These are phyloP conservation scores for Plasmopara muralis DNA, from an alignment of 352 stramenopile genomes.

Conservation along the genomic window DNA sequence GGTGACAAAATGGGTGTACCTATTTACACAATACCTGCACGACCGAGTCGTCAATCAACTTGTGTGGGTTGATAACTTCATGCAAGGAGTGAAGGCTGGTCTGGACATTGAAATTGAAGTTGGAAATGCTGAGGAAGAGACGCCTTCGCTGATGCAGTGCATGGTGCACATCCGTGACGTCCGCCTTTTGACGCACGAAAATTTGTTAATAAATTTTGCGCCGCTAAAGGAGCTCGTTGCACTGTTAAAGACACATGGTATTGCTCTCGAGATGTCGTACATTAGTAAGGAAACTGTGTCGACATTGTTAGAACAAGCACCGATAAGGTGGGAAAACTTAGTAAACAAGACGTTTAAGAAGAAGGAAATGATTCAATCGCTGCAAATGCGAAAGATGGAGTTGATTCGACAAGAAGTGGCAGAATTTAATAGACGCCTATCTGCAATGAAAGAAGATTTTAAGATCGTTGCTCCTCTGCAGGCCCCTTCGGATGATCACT, in stretches of 20 bases:
- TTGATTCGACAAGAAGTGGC: slow-evolving; percentile 61
- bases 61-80: slow-evolving; percentile 83
- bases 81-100: slow-evolving; percentile 61
- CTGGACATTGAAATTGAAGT: slow-evolving; percentile 59
- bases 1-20: slow-evolving; percentile 94
- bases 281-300: slow-evolving; percentile 80
- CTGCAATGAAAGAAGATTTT: slow-evolving; percentile 64
- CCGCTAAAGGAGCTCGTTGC: slow-evolving; percentile 74
- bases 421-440: slow-evolving; percentile 68
- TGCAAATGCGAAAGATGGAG: slow-evolving; percentile 87
- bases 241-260: slow-evolving; percentile 83
- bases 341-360: slow-evolving; percentile 92
- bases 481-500: slow-evolving; percentile 15
- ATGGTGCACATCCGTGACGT: slow-evolving; percentile 89
- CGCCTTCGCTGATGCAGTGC: slow-evolving; percentile 64
- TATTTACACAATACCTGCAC: slow-evolving; percentile 91
- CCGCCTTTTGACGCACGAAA: slow-evolving; percentile 70
- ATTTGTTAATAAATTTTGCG: slow-evolving; percentile 65
- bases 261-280: slow-evolving; percentile 84
- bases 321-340: slow-evolving; percentile 87
- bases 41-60: slow-evolving; percentile 83
- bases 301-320: slow-evolving; percentile 82
- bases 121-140: slow-evolving; percentile 37
- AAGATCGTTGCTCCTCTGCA: slow-evolving; percentile 47
- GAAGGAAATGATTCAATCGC: slow-evolving; percentile 87